Evolutionary conservation across 2,329 filamentous ascomycete species (phyloP), one percentile per base, ranked within the genome.

Genomic region (Hypomyces rosellus): DNA sequence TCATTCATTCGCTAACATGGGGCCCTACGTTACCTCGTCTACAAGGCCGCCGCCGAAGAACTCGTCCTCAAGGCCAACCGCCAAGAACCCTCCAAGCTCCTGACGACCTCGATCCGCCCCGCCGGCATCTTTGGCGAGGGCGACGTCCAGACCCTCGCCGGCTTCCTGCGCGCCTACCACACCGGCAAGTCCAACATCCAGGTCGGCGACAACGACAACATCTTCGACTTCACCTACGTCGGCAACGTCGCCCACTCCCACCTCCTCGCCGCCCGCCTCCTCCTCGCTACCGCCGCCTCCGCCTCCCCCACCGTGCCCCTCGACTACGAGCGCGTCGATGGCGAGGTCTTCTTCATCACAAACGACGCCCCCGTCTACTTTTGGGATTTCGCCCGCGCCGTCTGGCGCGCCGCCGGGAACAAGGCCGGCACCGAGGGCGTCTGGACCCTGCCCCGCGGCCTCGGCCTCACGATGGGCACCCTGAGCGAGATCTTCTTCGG

Each of bases 71-170:
- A 81, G 47, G 87, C 86, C 62, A 93, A 89, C 75, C 81, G 84
- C 54, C 58, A 72, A 46, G 74, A 69, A 60, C 59, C 77, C 49
- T 72, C 75, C 46, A 72, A 73, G 40, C 82, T 95, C 67, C 75
- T 88, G 9, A 95, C 90, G n/a, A 81, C 81, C 62, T 77, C 90
- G 30, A 79, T 97, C 56, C 88, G 93, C 14, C 89, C 91, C 6
- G 86, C 89, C 12, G 89, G 89, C 57, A 95, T 97, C 67, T 89
- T 96, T 63, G 92, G 92, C 61, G 89, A 93, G 64, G 88, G 88
- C 60, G 93, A 99, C 71, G 81, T 82, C 48, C 86, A 90, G 64
- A 70, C 85, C 13, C 81, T 92, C 34, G 81, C 84, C 55, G 82
- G 85, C 59, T 79, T 96, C 55, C 75, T 95, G 61, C 79, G 83